These are phyloP conservation scores for Fusarium sarcochroum DNA, from an alignment of 2,329 filamentous ascomycete genomes.

Conservation along the genomic window DNA sequence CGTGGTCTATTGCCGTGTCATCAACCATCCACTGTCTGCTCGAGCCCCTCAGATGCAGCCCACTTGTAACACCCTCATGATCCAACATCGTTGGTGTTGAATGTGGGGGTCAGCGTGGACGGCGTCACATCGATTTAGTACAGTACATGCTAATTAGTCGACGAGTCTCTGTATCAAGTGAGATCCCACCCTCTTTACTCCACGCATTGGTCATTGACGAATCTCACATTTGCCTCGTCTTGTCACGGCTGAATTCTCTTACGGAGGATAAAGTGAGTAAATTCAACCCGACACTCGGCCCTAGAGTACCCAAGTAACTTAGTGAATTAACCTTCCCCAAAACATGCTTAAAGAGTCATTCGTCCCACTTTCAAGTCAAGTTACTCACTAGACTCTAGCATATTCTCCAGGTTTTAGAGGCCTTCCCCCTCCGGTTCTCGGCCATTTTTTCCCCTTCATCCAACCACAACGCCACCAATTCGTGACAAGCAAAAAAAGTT, in stretches of 20 bases:
- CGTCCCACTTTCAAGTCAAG: conserved; percentile 21
- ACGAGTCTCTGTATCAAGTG: conserved; percentile 1
- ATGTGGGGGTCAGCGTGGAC: conserved; percentile 23
- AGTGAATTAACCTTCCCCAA: neutral
- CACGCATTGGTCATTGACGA: conserved; percentile 5
- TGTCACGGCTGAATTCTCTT: neutral
- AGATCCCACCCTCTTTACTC: conserved; percentile 1
- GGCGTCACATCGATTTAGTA: conserved; percentile 13
- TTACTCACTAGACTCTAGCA: conserved; percentile 10
- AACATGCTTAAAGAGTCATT: conserved; percentile 10
- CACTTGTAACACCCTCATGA: conserved; percentile 16
- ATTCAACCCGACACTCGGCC: neutral
- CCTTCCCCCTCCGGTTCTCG: conserved; percentile 38
- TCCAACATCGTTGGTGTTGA: conserved; percentile 25
- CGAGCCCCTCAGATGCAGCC: conserved; percentile 15
- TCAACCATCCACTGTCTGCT: neutral
- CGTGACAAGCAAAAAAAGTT: conserved; percentile 28
- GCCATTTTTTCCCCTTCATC: conserved; percentile 28
- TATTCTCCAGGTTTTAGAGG: conserved; percentile 18
- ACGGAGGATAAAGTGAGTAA: neutral
- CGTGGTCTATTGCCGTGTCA: conserved; percentile 20
- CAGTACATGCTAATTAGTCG: conserved; percentile 25
- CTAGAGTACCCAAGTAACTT: neutral
- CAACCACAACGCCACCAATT: conserved; percentile 35
- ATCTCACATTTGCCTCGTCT: neutral